Base-by-base conservation (phyloP, 2,329 filamentous ascomycete species). In the Lecanicillium sp. region DNA sequence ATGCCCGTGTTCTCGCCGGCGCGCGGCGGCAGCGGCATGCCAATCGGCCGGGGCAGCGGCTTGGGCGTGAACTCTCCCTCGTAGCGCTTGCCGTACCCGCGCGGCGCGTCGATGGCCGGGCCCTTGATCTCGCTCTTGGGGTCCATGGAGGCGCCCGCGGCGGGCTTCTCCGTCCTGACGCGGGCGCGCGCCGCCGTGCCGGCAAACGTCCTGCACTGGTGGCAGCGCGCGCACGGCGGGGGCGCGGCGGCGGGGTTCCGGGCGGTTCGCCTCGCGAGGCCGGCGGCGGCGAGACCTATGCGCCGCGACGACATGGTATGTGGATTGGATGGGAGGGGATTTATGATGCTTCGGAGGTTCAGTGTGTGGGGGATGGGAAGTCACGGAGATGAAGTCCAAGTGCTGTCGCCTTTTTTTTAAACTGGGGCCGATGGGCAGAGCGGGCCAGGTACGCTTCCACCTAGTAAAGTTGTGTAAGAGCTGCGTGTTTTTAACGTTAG, bases 1-100 rank as follows among this genome's bases (percentile, higher is more conserved):
- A 86, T 65, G 45, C 90, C 90, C 2, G 82, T 84, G 67, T 97
- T 96, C 64, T 97, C 83, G 51, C 89, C 89, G 11, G 79, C 69
- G 50, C 74, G 69, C 0, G 93, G 93, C 2, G 90, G 86, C 30
- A 79, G 68, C 10, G 75, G 73, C 67, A 95, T 81, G 53, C 93
- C 93, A 56, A 98, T 91, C 12, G 93, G 91, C 30, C 88, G 81
- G 32, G 73, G 67, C 35, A 86, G 68, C 15, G 75, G 76, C 57
- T 73, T 76, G 5, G 81, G 81, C 9, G 71, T 77, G 58, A 84
- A 85, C 24, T 71, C 62, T 10, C 62, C 66, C 2, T 74, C 66
- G 23, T 74, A 58, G 14, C 72, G 70, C 61, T 74, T 75, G 57
- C 81, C 81, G 55, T 81, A 82, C 23, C 73, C 71, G 52, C 79